Base-by-base conservation (phyloP, 176 grass and related monocot species). In the Echinochloa phyllopogon region DNA sequence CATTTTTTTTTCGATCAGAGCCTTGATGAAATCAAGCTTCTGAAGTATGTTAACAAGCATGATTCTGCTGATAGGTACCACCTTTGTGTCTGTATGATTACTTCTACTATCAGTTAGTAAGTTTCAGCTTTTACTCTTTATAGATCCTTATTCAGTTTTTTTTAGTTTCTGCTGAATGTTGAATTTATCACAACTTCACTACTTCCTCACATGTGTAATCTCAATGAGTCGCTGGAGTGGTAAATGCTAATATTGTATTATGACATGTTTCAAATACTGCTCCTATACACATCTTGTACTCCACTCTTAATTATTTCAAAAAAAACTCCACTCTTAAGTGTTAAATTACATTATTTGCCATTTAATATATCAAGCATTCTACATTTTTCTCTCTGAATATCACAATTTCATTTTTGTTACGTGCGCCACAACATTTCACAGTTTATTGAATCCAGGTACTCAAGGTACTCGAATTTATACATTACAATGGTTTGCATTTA, bases 1-100 rank as follows among this genome's bases (percentile, higher is more conserved):
- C 84, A 99, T 96, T 94, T 99, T 99, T 99, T 99, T 89, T 99
- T 99, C 20, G 97, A 99, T 56, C 97, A 99, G 75, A 99, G 97
- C 72, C 88, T 99, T 77, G 97, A 99, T 89, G 97, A 99, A 86
- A 99, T 99, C 90, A 99, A 99, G 82, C 97, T 99, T 77, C 86
- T 99, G 88, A 99, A 99, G 84, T 94, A 92, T 92, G 94, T 99
- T 42, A 99, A 96, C 87, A 99, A 94, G 84, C 89, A 99, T 89
- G 97, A 99, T 72, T 94, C 97, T 72, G 90, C 83, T 14, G 97
- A 99, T 84, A 99, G 91, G 81, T 91, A 91, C 65, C 97, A 99
- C 83, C 86, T 74, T 68, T 99, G 60, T 94, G 94, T 65, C 89
- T 96, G 60, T 99, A 99, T 75, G 97, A 99, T 78, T 99, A 99